Evolutionary conservation across 2,329 filamentous ascomycete species (phyloP), one percentile per base, ranked within the genome.

Genomic region (Exophiala dermatitidis): DNA sequence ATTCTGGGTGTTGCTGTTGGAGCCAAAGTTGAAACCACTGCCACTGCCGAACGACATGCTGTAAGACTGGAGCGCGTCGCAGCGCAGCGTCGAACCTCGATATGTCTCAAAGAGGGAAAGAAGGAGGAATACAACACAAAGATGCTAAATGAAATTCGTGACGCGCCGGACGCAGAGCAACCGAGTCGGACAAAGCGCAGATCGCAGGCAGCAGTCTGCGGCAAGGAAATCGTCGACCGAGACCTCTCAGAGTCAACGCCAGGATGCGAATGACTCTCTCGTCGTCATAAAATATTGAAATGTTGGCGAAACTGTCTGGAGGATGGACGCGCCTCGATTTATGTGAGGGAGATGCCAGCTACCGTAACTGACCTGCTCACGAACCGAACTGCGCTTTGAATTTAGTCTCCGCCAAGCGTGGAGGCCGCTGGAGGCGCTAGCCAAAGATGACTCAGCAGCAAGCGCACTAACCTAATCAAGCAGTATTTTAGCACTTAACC

Each of bases 1-100:
- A 37, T 42, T 50, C 38, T 55, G 53, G 38, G 53, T 56, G 29
- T 58, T 54, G 46, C 53, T 60, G 53, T 52, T 62, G 9, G 48
- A 46, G 2, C 60, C 60, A 45, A 60, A 60, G 30, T 49, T 55
- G 45, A 60, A 62, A 30, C 51, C 52, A 10, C 50, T 48, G 40
- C 59, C 57, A 36, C 53, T 45, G 52, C 61, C 59, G 48, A 64
- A 63, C 50, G 62, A 58, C 61, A 63, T 64, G 49, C 40, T 58
- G 52, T 45, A 54, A 57, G 45, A 55, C 53, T 4, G 59, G 59
- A 26, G 59, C 48, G 49, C 59, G 59, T 61, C 59, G 50, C 50
- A 52, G 57, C 49, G 59, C 59, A 53, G 59, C 59, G 48, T 59
- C 34, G 54, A 33, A 48, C 32, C 10, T 34, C 7, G 31, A 42